A percentile compares a stretch with the other conserved stretches of the same genome.
phyloP scores from a whole-genome alignment of 73 alveolate species.

The Paramecium tetraurelia region DNA sequence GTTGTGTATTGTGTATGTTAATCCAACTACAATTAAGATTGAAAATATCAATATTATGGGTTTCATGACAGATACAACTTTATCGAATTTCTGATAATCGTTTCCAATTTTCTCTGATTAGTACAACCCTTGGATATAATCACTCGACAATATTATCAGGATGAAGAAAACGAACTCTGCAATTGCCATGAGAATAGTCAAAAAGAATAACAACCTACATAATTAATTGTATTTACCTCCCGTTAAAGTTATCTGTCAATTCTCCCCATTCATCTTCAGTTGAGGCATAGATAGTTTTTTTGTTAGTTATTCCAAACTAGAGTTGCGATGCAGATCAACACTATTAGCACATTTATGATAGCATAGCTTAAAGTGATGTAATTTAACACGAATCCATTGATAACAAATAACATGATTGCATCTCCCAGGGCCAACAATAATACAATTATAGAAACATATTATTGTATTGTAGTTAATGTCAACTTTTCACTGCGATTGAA shows the following conservation, averaged over 20 bases:
- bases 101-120: neutral
- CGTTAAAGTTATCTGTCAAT: constrained; percentile 16
- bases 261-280: constrained; percentile 49
- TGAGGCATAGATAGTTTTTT: neutral
- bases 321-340: neutral
- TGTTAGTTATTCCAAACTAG: neutral
- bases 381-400: neutral
- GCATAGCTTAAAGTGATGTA: neutral
- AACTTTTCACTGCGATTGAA: neutral
- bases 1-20: neutral
- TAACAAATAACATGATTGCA: neutral
- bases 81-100: neutral
- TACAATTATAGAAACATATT: neutral
- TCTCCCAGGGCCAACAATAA: neutral
- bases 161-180: neutral
- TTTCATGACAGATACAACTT: neutral
- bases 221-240: constrained; percentile 26
- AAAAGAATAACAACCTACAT: neutral
- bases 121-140: neutral
- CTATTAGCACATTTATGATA: constrained; percentile 18
- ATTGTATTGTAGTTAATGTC: neutral
- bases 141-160: neutral
- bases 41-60: neutral
- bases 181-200: neutral
- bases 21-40: neutral